Evolutionary conservation across 2,329 filamentous ascomycete species (phyloP).

Genomic region (Monosporascus sp.): DNA sequence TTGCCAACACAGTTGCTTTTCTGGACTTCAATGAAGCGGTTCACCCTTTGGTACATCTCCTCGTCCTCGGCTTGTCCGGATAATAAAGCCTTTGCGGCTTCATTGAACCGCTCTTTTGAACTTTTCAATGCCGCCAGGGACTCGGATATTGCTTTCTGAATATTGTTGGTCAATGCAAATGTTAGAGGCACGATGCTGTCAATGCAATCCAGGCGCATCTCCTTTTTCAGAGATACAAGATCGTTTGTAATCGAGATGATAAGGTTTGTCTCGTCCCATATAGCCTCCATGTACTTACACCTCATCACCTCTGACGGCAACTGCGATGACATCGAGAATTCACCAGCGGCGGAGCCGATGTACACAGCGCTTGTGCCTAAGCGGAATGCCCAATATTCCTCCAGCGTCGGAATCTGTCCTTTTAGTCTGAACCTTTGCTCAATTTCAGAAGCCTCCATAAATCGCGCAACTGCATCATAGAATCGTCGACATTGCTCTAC

Average conservation of each 20-base stretch:
- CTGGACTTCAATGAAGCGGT: conserved; percentile 3
- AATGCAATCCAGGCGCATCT: conserved; percentile 5
- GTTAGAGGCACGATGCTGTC: conserved; percentile 5
- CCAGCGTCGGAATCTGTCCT: conserved; percentile 11
- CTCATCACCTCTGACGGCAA: conserved; percentile 10
- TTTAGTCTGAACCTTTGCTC: conserved; percentile 15
- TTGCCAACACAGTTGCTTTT: conserved; percentile 7
- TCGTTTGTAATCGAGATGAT: conserved; percentile 19
- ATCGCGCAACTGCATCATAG: conserved; percentile 14
- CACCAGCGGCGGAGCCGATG: conserved; percentile 10
- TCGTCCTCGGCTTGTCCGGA: background rate
- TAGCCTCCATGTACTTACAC: conserved; percentile 5
- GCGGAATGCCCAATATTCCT: conserved; percentile 17
- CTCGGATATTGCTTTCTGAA: background rate
- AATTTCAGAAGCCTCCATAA: conserved; percentile 11
- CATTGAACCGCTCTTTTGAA: conserved; percentile 4
- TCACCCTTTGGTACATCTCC: background rate
- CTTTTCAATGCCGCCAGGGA: background rate
- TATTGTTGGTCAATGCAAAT: conserved; percentile 1
- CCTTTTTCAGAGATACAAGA: conserved; percentile 17
- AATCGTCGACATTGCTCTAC: conserved; percentile 10
- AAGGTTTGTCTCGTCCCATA: conserved; percentile 19
- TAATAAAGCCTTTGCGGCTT: conserved; percentile 1
- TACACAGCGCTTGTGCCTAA: conserved; percentile 20
- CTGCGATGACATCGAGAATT: conserved; percentile 10